phyloP scores from a whole-genome alignment of 306 rosid genomes.

The Citrullus mucosospermus region DNA sequence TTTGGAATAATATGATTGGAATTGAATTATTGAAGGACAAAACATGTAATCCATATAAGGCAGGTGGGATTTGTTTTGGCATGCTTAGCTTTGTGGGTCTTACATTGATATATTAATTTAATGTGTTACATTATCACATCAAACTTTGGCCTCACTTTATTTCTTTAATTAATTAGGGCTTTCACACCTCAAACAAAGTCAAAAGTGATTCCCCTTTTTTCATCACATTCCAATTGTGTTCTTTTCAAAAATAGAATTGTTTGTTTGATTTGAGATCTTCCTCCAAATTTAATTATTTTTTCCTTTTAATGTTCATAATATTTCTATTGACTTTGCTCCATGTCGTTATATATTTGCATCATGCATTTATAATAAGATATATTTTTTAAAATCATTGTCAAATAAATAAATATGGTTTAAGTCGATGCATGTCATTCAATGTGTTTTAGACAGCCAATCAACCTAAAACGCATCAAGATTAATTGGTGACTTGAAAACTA shows the following conservation, averaged over 20 bases:
- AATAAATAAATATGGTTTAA: neutral
- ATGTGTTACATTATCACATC: neutral
- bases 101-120: neutral
- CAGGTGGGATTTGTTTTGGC: neutral
- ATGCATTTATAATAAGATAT: neutral
- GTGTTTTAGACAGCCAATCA: neutral
- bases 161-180: neutral
- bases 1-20: neutral
- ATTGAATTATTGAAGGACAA: neutral
- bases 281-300: neutral
- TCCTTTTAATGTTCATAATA: neutral
- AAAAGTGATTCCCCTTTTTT: neutral
- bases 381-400: too few species aligned
- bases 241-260: neutral
- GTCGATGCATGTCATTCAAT: neutral
- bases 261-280: neutral
- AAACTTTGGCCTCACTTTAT: neutral
- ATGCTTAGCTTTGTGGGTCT: neutral
- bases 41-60: neutral
- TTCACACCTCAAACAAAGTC: neutral
- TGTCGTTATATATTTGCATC: neutral
- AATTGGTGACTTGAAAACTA: neutral
- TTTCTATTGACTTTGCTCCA: neutral
- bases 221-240: slow-evolving; percentile 2
- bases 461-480: neutral